Evolutionary conservation across 345 rosid genomes (phyloP), one percentile per base, ranked within the genome.

Genomic region (Aurinia saxatilis): DNA sequence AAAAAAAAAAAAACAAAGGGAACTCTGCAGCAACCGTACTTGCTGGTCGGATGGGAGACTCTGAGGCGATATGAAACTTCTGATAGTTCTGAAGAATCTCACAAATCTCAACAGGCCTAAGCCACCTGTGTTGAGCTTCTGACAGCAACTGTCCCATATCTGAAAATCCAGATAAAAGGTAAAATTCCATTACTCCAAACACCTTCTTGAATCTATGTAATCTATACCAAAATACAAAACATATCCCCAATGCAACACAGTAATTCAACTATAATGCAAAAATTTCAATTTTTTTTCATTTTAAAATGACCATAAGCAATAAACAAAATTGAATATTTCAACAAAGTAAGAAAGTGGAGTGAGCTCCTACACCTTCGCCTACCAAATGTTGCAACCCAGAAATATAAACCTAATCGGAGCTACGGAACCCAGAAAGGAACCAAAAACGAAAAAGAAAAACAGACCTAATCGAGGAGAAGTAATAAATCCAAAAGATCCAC

Each of bases 81-180:
- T 79, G 75, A 76, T 82, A 77, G 74, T 86, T 86, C 64, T 81
- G 78, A 67, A 91, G 96, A 71, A 91, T 88, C 73, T 88, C 96
- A 76, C 92, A 86, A 59, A 91, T 91, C 81, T 91, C 96, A 56
- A 93, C 82, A 71, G 98, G 98, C 35, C 95, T 83, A 68, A 91
- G 66, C 98, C 98, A 91, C 67, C 98, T 80, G 60, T 84, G 83
- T 56, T 83, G 96, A 5, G 98, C 98, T 80, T 85, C 93, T 27
- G 73, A 30, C 9, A 78, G 50, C 73, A 78, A 54, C 55, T 75
- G 82, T 18, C 68, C 70, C 72, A 78, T 78, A 72, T 78, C 82
- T 78, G 61, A 71, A 25, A 50, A 31, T 41, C 14, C 50, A 11
- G 33, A 21, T 38, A 33, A 39, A 4, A 40, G 8, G 16, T n/a